phyloP scores from a whole-genome alignment of 2,329 filamentous ascomycete species.

The Pestalotiopsis sp. region DNA sequence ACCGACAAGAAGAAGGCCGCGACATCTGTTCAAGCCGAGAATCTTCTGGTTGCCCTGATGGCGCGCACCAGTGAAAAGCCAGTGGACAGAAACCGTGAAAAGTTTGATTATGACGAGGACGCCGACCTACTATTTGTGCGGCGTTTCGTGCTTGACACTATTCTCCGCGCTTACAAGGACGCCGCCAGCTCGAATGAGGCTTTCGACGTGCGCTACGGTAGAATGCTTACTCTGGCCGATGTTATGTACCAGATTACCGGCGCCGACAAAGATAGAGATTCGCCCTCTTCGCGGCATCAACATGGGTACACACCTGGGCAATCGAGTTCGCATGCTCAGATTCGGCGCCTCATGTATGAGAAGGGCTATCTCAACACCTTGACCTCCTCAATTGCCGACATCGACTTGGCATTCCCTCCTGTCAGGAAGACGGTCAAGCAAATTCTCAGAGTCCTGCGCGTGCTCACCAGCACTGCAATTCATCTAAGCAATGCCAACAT shows the following conservation, averaged over 20 bases:
- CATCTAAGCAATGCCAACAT: conserved; percentile 81
- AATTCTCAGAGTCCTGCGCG: conserved; percentile 85
- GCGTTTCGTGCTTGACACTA: conserved; percentile 91
- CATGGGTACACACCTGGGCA: conserved; percentile 37
- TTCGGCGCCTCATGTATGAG: conserved; percentile 96
- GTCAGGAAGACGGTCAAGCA: conserved; percentile 96
- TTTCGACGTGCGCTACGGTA: conserved; percentile 82
- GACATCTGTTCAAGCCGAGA: conserved; percentile 83
- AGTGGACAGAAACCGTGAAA: conserved; percentile 55
- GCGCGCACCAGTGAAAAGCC: conserved; percentile 81
- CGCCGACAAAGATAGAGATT: conserved; percentile 65
- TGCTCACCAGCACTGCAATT: conserved; percentile 84
- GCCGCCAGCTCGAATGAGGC: conserved; percentile 76
- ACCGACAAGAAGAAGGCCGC: conserved; percentile 80
- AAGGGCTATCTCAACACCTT: conserved; percentile 91
- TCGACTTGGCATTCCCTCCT: conserved; percentile 91
- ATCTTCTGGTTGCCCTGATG: conserved; percentile 82
- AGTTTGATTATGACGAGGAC: conserved; percentile 72
- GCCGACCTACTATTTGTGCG: conserved; percentile 87
- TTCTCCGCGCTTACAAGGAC: conserved; percentile 88
- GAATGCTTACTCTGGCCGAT: conserved; percentile 84
- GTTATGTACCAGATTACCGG: conserved; percentile 92
- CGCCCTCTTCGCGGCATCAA: conserved; percentile 36
- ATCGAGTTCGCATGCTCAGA: conserved; percentile 68
- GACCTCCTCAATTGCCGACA: conserved; percentile 89